Evolutionary conservation across 176 grass and related monocot species (phyloP), one percentile per base, ranked within the genome.

Genomic region (Hyparrhenia diplandra): DNA sequence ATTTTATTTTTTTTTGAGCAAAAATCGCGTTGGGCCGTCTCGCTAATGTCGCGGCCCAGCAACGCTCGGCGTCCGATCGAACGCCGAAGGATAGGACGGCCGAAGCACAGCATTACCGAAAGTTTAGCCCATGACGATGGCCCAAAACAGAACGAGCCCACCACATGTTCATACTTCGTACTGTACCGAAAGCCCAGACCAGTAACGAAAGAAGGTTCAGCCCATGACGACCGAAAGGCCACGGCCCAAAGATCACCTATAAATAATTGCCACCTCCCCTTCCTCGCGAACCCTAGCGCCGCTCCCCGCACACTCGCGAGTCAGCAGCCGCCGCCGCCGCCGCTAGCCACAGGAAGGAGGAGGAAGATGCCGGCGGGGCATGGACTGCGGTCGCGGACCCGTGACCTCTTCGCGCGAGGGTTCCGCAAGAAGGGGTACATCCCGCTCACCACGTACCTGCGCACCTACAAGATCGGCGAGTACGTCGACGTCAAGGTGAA

Each of bases 401-500:
- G 93, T 57, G 93, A 96, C 82, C 78, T 85, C 46, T 95, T 95
- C 85, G 80, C 93, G 69, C 68, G 93, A 0, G 18, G 41, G 1
- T 95, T 95, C 73, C 85, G 93, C 39, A 95, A 95, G 93, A 95
- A 92, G 82, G 93, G 90, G 1, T 92, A 92, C 85, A 95, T 95
- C 85, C 65, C 89, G 57, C 87, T 95, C 74, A 88, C 93, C 58
- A 95, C 90, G 25, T 95, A 95, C 82, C 85, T 95, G 41, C 84
- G 93, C 39, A 95, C 89, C 46, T 97, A 69, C 94, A 97, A 91
- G 91, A 69, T 93, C 90, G 94, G 90, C 60, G 94, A 93, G n/a
- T 87, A 93, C 78, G 91, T 97, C 84, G 91, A 97, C 78, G 80
- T 96, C 79, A 96, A 88, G 88, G 93, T 96, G 69, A 96, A 96